Evolutionary conservation across 2,329 filamentous ascomycete species (phyloP), one percentile per base, ranked within the genome.

Genomic region (Neobulgaria alba): DNA sequence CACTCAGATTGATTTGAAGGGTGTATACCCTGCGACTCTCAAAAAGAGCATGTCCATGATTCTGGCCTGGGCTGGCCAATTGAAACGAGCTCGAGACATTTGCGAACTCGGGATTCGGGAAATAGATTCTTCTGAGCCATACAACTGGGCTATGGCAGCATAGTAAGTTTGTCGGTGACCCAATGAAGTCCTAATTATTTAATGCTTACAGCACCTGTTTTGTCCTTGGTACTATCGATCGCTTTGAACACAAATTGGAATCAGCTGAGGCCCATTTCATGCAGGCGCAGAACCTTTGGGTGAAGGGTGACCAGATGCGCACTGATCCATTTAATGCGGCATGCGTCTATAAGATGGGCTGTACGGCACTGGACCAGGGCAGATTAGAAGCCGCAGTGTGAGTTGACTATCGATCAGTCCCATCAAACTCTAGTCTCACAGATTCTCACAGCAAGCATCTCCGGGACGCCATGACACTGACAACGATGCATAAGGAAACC

Each of bases 341-440:
- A 12, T 36, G 34, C 19, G 14, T 36, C 12, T 36, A 36, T 16
- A 18, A 21, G 16, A 36, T 26, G 34, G 34, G 16, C 14, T 21
- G 17, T 14, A 12, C 10, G 16, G 17, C 18, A 8, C 34, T 36
- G 10, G 34, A 36, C 26, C 34, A 36, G 17, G 34, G 34, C 9
- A 36, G 26, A 7, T 4, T 36, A n/a, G 34, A 36, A 16, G 34
- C 34, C 14, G 34, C 34, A 12, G 17, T 36, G 34, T 36, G 26
- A 21, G 20, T 36, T 10, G n/a, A n/a, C n/a, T n/a, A n/a, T 34
- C 32, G 32, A 14, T 20, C 32, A 10, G 19, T 34, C 17, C 19
- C 17, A 17, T 10, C n/a, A 34, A 34, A 10, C 32, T 20, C 12
- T 20, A 17, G 4, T 34, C 17, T 34, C 32, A 34, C 17, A 12